Evolutionary conservation across 2,329 filamentous ascomycete genomes (phyloP).

Genomic region (Colletotrichum chlorophyti): DNA sequence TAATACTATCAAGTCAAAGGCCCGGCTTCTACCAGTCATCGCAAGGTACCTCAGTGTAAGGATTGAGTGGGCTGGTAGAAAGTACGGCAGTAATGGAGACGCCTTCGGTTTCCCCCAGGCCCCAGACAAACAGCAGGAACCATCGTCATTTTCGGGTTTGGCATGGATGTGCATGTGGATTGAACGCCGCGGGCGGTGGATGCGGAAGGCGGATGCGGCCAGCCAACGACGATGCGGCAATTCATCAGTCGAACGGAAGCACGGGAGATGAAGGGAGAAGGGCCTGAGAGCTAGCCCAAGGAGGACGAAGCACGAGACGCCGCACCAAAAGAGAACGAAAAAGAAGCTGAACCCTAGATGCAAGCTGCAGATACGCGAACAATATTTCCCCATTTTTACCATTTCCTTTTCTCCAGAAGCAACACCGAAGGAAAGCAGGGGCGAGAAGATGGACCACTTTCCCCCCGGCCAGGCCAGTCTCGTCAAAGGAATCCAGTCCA

Average conservation of each 20-base stretch:
- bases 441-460: background rate
- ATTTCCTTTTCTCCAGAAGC: constrained; percentile 12
- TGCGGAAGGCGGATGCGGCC: constrained; percentile 1
- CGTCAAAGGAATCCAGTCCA: background rate
- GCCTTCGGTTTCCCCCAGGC: constrained; percentile 12
- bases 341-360: constrained; percentile 12
- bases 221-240: background rate
- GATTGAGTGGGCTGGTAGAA: constrained; percentile 2
- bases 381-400: constrained; percentile 10
- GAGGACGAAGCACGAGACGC: no score
- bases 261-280: background rate
- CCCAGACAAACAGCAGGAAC: background rate
- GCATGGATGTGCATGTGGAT: constrained; percentile 16
- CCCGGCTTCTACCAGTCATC: background rate
- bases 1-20: constrained; percentile 2
- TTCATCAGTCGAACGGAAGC: background rate
- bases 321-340: no score
- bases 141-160: constrained; percentile 19
- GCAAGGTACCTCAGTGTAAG: background rate
- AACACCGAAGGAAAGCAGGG: background rate
- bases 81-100: constrained; percentile 19
- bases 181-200: no score
- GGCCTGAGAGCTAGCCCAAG: background rate
- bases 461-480: background rate
- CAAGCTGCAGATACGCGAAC: constrained; percentile 18